A percentile compares a stretch with the other conserved stretches of the same genome.
Conservation (phyloP, 1,284 basidiomycete species). For the Microbotryum silenes-acaulis region DNA sequence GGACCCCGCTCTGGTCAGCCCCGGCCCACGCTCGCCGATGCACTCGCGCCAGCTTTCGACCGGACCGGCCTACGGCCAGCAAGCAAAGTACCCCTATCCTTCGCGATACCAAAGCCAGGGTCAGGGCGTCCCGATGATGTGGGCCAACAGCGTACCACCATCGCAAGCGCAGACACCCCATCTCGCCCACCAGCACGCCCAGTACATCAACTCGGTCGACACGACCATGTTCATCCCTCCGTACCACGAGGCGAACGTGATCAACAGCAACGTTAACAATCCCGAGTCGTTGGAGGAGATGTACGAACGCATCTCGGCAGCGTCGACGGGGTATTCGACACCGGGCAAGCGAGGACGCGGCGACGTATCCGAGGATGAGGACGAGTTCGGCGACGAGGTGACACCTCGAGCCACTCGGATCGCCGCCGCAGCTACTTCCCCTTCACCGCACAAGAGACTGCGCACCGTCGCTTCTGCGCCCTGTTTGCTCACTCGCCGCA, state of each 20-base stretch:
- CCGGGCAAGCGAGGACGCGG: slow-evolving; percentile 18
- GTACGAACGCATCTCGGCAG: slow-evolving; percentile 7
- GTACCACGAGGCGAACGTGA: slow-evolving; percentile 16
- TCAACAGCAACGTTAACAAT: slow-evolving; percentile 19
- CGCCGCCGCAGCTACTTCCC: background rate
- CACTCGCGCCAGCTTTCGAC: slow-evolving; percentile 16
- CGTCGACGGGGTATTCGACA: background rate
- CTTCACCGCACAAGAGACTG: slow-evolving; percentile 18
- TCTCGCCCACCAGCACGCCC: slow-evolving; percentile 8
- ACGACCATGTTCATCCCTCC: slow-evolving; percentile 9
- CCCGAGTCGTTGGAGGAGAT: slow-evolving; percentile 25
- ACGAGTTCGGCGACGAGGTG: slow-evolving; percentile 9
- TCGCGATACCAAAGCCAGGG: slow-evolving; percentile 12
- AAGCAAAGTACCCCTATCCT: slow-evolving; percentile 25
- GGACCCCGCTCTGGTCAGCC: slow-evolving; percentile 8
- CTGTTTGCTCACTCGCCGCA: slow-evolving; percentile 15
- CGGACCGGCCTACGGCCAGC: slow-evolving; percentile 9
- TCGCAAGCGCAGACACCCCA: slow-evolving; percentile 3
- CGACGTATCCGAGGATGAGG: slow-evolving; percentile 2
- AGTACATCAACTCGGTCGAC: background rate
- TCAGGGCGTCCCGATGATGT: background rate
- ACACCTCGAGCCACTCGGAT: slow-evolving; percentile 1
- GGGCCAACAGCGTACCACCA: slow-evolving; percentile 4
- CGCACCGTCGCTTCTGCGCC: slow-evolving; percentile 31
- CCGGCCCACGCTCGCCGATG: slow-evolving; percentile 9